phyloP scores from a whole-genome alignment of 78 protist species.

The Dictyostelium brefeldianum region DNA sequence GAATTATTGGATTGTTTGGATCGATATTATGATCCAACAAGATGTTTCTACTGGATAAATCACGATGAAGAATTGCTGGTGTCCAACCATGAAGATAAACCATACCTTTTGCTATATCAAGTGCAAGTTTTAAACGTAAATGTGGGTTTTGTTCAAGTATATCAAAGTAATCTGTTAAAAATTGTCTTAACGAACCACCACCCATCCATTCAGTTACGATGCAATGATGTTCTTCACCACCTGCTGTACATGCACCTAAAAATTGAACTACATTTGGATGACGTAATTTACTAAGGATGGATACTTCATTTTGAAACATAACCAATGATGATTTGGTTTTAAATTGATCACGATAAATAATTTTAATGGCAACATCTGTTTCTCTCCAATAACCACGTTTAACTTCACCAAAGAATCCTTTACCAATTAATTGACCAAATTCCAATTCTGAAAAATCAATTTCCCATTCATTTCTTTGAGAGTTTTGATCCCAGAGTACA shows the following conservation, averaged over 20 bases:
- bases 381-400: conserved; percentile 80
- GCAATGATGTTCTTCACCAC: conserved; percentile 70
- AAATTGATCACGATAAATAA: conserved; percentile 76
- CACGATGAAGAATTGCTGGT: conserved; percentile 85
- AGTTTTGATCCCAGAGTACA: background rate
- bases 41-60: conserved; percentile 83
- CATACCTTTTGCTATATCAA: conserved; percentile 88
- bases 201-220: conserved; percentile 82
- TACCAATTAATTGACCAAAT: conserved; percentile 65
- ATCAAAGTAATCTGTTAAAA: conserved; percentile 33
- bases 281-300: conserved; percentile 46
- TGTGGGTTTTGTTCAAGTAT: conserved; percentile 59
- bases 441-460: conserved; percentile 57
- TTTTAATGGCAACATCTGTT: conserved; percentile 83
- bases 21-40: conserved; percentile 58
- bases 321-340: conserved; percentile 67
- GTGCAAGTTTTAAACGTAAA: conserved; percentile 77
- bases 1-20: background rate
- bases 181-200: conserved; percentile 64
- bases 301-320: conserved; percentile 77
- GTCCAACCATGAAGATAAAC: conserved; percentile 81
- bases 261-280: conserved; percentile 78
- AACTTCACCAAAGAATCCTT: conserved; percentile 86
- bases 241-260: conserved; percentile 64
- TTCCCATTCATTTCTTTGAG: conserved; percentile 28